A percentile compares a stretch with the other conserved stretches of the same genome.
These are phyloP conservation scores for Cutaneotrichosporon daszewskae DNA, from an alignment of 1,284 basidiomycete genomes.

Conservation along the genomic window DNA sequence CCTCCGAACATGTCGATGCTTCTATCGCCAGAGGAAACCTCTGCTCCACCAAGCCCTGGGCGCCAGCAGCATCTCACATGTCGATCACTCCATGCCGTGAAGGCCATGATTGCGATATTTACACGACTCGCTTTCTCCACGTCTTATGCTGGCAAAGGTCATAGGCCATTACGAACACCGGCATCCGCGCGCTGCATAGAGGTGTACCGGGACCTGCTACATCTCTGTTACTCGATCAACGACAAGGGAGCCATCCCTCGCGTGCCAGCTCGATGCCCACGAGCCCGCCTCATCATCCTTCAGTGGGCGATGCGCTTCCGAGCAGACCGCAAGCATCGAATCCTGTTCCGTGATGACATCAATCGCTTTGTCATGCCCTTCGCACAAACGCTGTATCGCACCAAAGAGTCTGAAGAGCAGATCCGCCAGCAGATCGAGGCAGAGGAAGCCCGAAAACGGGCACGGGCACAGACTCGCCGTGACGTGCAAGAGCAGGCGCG, in stretches of 20 bases:
- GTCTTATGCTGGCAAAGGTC: slow-evolving; percentile 24
- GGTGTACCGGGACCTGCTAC: slow-evolving; percentile 50
- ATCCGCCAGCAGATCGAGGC: slow-evolving; percentile 25
- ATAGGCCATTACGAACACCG: slow-evolving; percentile 40
- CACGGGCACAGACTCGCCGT: slow-evolving; percentile 7
- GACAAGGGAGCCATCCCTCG: slow-evolving; percentile 21
- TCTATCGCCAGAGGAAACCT: slow-evolving; percentile 5
- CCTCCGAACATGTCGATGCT: slow-evolving; percentile 1
- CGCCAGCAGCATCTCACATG: slow-evolving; percentile 29
- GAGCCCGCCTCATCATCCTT: slow-evolving; percentile 66
- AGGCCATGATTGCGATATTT: slow-evolving; percentile 50
- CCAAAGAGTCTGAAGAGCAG: slow-evolving; percentile 35
- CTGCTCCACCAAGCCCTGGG: background rate
- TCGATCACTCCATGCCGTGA: slow-evolving; percentile 44
- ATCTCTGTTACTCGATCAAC: slow-evolving; percentile 42
- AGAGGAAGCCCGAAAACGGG: slow-evolving; percentile 26
- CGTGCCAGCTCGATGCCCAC: slow-evolving; percentile 51
- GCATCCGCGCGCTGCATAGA: slow-evolving; percentile 48
- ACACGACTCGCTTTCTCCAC: slow-evolving; percentile 47
- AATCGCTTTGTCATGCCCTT: slow-evolving; percentile 40
- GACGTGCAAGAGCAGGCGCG: background rate
- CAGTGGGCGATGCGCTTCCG: slow-evolving; percentile 86
- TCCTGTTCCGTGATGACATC: slow-evolving; percentile 61
- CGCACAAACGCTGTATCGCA: slow-evolving; percentile 46
- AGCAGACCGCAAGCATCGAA: slow-evolving; percentile 81